These are phyloP conservation scores for Lecanicillium sp. DNA, from an alignment of 2,329 filamentous ascomycete species.

Conservation along the genomic window DNA sequence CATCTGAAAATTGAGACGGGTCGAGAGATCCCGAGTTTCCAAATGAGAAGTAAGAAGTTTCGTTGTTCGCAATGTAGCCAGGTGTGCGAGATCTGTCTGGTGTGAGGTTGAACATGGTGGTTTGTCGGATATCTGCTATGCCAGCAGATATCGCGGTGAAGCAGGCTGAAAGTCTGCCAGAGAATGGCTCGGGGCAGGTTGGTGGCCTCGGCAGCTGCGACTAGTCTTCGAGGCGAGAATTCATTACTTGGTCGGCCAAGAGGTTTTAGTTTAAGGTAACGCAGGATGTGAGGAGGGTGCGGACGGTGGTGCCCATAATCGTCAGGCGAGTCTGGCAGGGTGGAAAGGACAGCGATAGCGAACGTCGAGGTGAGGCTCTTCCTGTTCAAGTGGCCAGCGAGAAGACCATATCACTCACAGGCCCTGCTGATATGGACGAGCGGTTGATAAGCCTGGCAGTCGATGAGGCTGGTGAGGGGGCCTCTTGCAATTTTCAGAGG, in stretches of 20 bases:
- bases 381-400: no score
- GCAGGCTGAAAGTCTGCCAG: background rate
- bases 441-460: no score
- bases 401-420: no score
- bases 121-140: background rate
- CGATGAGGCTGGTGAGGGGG: no score
- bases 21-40: conserved; percentile 3
- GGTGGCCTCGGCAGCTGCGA: conserved; percentile 5
- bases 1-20: conserved; percentile 1
- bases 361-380: no score
- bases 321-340: background rate
- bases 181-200: background rate
- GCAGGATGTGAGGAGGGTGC: conserved; percentile 1
- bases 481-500: no score
- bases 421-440: no score
- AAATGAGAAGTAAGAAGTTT: background rate
- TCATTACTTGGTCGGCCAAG: conserved; percentile 5
- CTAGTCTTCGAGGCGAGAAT: conserved; percentile 4
- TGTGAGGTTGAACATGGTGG: conserved; percentile 6
- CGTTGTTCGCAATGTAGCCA: background rate
- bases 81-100: conserved; percentile 4
- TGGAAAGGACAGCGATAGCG: no score
- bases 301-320: conserved; percentile 6
- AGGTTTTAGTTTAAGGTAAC: background rate
- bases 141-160: no score